Evolutionary conservation across 257 asterid genomes (phyloP), one percentile per base, ranked within the genome.

Genomic region (Przewalskia tangutica): DNA sequence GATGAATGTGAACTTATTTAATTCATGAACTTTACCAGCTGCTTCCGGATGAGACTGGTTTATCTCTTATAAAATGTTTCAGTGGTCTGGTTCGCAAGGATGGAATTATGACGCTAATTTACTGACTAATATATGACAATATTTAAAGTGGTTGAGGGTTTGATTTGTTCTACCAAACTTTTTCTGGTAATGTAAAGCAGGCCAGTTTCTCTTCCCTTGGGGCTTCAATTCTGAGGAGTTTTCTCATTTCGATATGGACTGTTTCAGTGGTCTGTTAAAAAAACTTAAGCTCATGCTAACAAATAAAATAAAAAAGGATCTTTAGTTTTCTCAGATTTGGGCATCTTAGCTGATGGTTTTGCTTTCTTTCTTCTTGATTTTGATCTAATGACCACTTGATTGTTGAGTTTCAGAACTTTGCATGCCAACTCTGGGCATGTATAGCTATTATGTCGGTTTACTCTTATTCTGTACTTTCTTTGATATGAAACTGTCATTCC

Each of bases 401-500:
- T 73, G 7, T 48, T 48, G 62, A 46, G 58, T 71, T 71, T 71
- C 79, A 46, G 79, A 18, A 20, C 77, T 70, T 38, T 70, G 75
- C 56, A 44, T 70, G 77, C 77, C 44, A 73, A 48, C 23, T 48
- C 23, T 50, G 20, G 13, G 60, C 62, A 12, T 73, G 79, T 73
- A 13, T 73, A 46, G 23, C 44, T 48, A 73, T 73, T 42, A 20
- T 18, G 6, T 18, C 3, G n/a, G 77, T 42, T 44, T 42, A n/a
- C 59, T 73, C 23, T 27, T 73, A 23, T 73, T 20, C 60, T 48
- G 60, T 73, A 48, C 60, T 48, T 55, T 3, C 79, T n/a, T 68
- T 54, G 60, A 82, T 44, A 50, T 20, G 60, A 73, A 67, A 32
- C 55, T 38, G 84, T 81, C 84, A 83, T 84, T 84, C 77, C 88